Conservation (phyloP, 768 basidiomycete species). For the Leccinum variicolor region DNA sequence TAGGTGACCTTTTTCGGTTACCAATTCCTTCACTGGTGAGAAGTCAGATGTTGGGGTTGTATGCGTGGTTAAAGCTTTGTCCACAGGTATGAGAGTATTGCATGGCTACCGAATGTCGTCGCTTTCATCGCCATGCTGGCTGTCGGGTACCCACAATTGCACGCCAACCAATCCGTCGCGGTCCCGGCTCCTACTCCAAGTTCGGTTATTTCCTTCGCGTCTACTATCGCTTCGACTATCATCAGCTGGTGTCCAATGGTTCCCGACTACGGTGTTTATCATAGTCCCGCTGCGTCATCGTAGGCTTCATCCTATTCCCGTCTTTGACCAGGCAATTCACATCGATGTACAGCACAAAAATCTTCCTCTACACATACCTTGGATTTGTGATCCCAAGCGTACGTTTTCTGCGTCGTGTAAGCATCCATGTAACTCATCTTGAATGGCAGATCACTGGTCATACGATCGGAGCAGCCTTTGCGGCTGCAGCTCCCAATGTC, state of each 20-base stretch:
- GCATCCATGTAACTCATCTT: not conserved
- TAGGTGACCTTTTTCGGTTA: conserved; percentile 66
- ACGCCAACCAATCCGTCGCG: conserved; percentile 35
- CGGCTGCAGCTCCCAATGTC: conserved; percentile 37
- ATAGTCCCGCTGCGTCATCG: conserved; percentile 56
- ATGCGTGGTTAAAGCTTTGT: not conserved
- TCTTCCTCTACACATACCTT: conserved; percentile 45
- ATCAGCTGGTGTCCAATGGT: conserved; percentile 43
- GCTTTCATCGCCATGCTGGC: conserved; percentile 66
- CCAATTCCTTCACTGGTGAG: conserved; percentile 55
- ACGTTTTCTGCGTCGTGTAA: conserved; percentile 14
- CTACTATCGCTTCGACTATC: conserved; percentile 42
- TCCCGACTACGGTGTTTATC: conserved; percentile 49
- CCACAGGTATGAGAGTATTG: conserved; percentile 65
- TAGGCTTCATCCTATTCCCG: conserved; percentile 24
- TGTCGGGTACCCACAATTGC: conserved; percentile 65
- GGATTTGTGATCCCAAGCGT: conserved; percentile 43
- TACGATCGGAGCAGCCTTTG: conserved; percentile 44
- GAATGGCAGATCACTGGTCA: conserved; percentile 36
- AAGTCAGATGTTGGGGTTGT: not conserved
- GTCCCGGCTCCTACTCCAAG: conserved; percentile 33
- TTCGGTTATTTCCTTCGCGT: conserved; percentile 41
- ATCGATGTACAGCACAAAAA: conserved; percentile 25
- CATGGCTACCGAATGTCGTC: conserved; percentile 76
- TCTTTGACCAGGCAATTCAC: not conserved